phyloP scores from a whole-genome alignment of 139 green algal genomes.

The Volvox reticuliferus region DNA sequence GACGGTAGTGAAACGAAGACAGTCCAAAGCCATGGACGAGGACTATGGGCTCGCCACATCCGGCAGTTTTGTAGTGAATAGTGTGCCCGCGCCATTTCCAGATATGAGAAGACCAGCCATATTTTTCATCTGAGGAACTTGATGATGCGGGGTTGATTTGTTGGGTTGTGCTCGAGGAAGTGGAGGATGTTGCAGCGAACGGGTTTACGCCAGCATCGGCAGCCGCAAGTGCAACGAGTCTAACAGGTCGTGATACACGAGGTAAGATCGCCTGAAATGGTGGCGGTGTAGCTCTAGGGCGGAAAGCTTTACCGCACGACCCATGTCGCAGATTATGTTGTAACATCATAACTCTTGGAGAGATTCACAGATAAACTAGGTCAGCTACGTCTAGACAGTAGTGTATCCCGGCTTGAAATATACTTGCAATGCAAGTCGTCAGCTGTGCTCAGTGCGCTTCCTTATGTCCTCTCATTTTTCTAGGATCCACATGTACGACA shows the following conservation, averaged over 20 bases:
- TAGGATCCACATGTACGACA: too few relatives aligned
- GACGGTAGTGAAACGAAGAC: conserved; percentile 72
- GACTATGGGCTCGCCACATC: conserved; percentile 75
- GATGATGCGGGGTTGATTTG: neutral
- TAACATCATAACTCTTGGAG: too few relatives aligned
- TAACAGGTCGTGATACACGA: neutral
- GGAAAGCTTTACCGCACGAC: too few relatives aligned
- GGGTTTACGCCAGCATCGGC: neutral
- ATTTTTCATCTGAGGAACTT: neutral
- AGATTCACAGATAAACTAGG: too few relatives aligned
- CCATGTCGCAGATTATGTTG: too few relatives aligned
- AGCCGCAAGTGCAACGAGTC: neutral
- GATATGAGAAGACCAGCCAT: conserved; percentile 50
- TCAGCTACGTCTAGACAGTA: too few relatives aligned
- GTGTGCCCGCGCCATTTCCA: conserved; percentile 52
- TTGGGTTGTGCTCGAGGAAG: too few relatives aligned
- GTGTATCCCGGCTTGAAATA: too few relatives aligned
- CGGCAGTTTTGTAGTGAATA: conserved; percentile 58
- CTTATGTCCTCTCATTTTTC: too few relatives aligned
- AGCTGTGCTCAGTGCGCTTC: too few relatives aligned
- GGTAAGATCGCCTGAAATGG: neutral
- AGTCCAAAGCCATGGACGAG: conserved; percentile 89
- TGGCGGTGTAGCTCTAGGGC: neutral
- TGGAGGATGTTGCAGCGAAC: neutral
- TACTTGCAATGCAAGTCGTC: too few relatives aligned